Evolutionary conservation across 805 yeast genomes (phyloP), one percentile per base, ranked within the genome.

Genomic region (Candida ipomoeae): DNA sequence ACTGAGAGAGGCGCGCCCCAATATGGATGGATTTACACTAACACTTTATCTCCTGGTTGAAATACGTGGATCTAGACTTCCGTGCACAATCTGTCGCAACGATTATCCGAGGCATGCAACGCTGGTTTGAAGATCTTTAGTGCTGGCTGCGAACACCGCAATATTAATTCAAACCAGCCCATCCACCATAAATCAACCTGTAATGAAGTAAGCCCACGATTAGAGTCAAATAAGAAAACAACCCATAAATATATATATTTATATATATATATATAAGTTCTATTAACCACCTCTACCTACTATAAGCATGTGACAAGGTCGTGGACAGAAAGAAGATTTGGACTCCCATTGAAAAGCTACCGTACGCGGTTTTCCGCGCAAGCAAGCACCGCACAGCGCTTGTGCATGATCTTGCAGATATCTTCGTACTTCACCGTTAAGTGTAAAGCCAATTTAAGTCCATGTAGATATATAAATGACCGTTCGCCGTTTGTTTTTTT

Each of bases 391-490:
- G 31, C 45, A 20, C 34, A 15, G 17, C 17, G 46, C 46, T 44
- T 44, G 46, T 44, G 46, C 46, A 44, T 44, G 34, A n/a, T 23
- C 46, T 34, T 44, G 46, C 46, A 43, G 31, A 35, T 44, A 13
- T 13, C 14, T 8, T 35, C 26, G 14, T 23, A 17, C 7, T 23
- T 17, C 21, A 36, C 40, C 18, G 26, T 13, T 17, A 13, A 13
- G 18, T 8, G 38, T 21, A 31, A 4, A 32, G 32, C 7, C 5
- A 20, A 6, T 17, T 7, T 13, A 7, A 15, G 32, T 23, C 26
- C 6, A 13, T 15, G 14, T 21, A 11, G 11, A 15, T 44, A 44
- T 44, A 44, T 11, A 44, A 35, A 13, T 34, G 23, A 14, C 13
- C 14, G 15, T 44, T 8, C 15, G 37, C 45, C 13, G 37, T 11